A percentile compares a stretch with the other conserved stretches of the same genome.
These are phyloP conservation scores for Cytospora chrysosperma DNA, from an alignment of 2,329 filamentous ascomycete species.

Conservation along the genomic window DNA sequence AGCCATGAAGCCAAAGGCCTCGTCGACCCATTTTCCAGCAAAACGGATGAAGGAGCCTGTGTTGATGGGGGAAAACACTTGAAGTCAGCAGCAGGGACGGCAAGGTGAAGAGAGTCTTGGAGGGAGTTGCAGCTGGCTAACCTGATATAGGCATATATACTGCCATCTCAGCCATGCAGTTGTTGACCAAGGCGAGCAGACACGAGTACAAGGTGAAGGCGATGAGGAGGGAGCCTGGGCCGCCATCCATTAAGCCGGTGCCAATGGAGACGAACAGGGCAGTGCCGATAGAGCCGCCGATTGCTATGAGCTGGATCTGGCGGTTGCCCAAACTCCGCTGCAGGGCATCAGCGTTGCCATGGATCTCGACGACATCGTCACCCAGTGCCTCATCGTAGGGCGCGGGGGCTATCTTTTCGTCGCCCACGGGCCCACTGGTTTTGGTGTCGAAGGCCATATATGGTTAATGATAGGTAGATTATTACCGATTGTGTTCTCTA, in stretches of 20 bases:
- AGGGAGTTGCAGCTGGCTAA: not conserved
- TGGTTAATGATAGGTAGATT: too few species aligned
- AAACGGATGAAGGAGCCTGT: conserved; percentile 60
- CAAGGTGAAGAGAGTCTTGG: too few species aligned
- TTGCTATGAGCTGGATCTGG: conserved; percentile 58
- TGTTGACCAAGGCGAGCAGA: conserved; percentile 62
- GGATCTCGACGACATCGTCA: conserved; percentile 7
- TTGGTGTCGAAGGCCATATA: conserved; percentile 8
- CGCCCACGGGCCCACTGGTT: not conserved
- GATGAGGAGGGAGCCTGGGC: conserved; percentile 54
- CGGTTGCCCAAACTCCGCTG: conserved; percentile 53
- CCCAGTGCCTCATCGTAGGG: conserved; percentile 14
- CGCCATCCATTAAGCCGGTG: conserved; percentile 46
- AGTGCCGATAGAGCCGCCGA: conserved; percentile 58
- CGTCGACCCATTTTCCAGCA: conserved; percentile 65
- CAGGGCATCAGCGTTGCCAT: conserved; percentile 28
- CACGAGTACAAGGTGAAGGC: conserved; percentile 56
- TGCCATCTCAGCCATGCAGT: conserved; percentile 64
- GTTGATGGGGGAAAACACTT: too few species aligned
- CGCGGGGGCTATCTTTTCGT: conserved; percentile 12
- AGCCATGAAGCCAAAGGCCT: conserved; percentile 58
- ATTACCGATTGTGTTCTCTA: too few species aligned
- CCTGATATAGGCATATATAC: conserved; percentile 60
- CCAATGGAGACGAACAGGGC: conserved; percentile 64
- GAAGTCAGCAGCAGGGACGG: too few species aligned